phyloP scores from a whole-genome alignment of 2,329 filamentous ascomycete species.

The Magnaporthiopsis rhizophila region DNA sequence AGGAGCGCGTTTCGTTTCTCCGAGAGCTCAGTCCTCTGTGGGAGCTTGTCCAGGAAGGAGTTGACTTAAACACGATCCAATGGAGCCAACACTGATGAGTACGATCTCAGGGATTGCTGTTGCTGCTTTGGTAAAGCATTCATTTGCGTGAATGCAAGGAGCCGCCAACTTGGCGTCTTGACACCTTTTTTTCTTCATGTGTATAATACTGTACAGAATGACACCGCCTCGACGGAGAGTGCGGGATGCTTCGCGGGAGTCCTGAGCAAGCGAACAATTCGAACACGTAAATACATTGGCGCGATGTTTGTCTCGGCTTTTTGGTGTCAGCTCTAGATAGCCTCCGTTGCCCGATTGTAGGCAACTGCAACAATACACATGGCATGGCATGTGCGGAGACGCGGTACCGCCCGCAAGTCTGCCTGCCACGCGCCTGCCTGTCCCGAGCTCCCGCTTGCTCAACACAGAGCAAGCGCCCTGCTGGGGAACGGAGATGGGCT shows the following conservation, averaged over 20 bases:
- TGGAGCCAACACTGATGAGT: constrained; percentile 83
- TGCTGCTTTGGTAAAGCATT: neutral
- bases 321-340: too few relatives aligned
- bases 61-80: constrained; percentile 92
- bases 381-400: too few relatives aligned
- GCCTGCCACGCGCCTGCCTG: too few relatives aligned
- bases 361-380: too few relatives aligned
- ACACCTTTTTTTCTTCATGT: neutral
- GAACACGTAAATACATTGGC: neutral
- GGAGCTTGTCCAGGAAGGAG: constrained; percentile 95
- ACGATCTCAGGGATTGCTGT: neutral
- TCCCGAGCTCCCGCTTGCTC: too few relatives aligned
- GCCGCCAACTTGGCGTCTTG: neutral
- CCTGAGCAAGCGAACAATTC: neutral
- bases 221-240: constrained; percentile 1
- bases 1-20: constrained; percentile 83
- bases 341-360: too few relatives aligned
- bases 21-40: constrained; percentile 92
- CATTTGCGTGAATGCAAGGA: neutral
- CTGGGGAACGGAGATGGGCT: neutral
- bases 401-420: too few relatives aligned
- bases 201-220: constrained; percentile 8
- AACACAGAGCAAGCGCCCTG: too few relatives aligned
- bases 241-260: neutral
- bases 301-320: neutral